A percentile compares a stretch with the other conserved stretches of the same genome.
Evolutionary conservation across 257 asterid genomes (phyloP).

Genomic region (Scutellaria barbata): DNA sequence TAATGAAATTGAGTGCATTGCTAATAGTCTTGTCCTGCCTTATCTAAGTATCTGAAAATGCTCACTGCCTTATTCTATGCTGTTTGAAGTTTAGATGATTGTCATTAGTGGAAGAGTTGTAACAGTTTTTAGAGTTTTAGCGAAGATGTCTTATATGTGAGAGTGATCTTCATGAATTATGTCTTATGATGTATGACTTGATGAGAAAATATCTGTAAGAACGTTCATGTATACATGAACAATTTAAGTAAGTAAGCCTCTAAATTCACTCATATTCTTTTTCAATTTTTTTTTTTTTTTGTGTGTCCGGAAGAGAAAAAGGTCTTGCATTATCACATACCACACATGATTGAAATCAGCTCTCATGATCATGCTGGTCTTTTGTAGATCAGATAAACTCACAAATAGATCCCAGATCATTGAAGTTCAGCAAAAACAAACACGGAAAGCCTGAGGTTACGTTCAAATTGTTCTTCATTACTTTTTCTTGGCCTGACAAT

Average conservation of each 20-base stretch:
- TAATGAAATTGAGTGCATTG: no score
- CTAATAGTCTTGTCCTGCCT: no score
- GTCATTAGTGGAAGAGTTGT: no score
- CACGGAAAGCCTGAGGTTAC: slow-evolving; percentile 92
- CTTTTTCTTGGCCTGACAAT: slow-evolving; percentile 11
- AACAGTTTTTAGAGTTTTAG: background rate
- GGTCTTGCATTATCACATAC: background rate
- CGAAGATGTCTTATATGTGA: background rate
- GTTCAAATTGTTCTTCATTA: slow-evolving; percentile 19
- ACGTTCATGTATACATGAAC: no score
- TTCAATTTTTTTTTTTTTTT: background rate
- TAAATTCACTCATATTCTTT: background rate
- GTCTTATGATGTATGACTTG: no score
- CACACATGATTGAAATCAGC: slow-evolving; percentile 24
- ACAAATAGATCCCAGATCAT: slow-evolving; percentile 61
- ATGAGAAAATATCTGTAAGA: no score
- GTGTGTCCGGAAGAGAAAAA: background rate
- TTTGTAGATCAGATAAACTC: slow-evolving; percentile 83
- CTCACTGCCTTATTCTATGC: background rate
- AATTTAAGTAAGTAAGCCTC: background rate
- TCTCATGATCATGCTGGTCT: slow-evolving; percentile 37
- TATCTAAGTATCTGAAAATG: no score
- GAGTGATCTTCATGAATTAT: no score
- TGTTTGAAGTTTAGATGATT: background rate
- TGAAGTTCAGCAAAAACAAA: slow-evolving; percentile 69